Conservation (phyloP, 192 early-diverging fungal genomes). For the Coemansia sp. region DNA sequence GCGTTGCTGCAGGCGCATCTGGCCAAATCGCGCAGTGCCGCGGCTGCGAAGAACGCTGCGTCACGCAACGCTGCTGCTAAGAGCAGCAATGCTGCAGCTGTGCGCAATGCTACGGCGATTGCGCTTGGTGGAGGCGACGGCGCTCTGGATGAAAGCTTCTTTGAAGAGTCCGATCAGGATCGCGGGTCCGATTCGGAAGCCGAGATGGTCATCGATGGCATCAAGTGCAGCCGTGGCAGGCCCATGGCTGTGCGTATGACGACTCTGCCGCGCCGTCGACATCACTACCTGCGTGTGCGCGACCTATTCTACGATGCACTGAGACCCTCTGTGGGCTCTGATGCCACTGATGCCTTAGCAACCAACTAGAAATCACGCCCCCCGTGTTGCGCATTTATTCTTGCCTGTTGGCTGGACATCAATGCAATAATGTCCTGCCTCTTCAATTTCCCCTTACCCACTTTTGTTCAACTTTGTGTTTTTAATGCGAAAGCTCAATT, state of each 20-base stretch:
- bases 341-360: conserved; percentile 17
- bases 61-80: conserved; percentile 42
- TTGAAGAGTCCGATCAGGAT: conserved; percentile 71
- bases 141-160: conserved; percentile 40
- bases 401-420: not conserved
- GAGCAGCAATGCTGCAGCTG: conserved; percentile 43
- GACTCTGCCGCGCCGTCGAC: conserved; percentile 59
- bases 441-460: not conserved
- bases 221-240: conserved; percentile 60
- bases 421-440: too few species aligned
- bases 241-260: conserved; percentile 61
- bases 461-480: too few species aligned
- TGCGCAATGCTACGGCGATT: conserved; percentile 49
- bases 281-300: conserved; percentile 61
- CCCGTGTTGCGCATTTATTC: not conserved
- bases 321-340: conserved; percentile 39
- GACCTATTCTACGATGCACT: conserved; percentile 69
- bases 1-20: conserved; percentile 71
- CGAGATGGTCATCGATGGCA: conserved; percentile 61
- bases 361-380: not conserved
- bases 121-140: conserved; percentile 60
- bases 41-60: conserved; percentile 44
- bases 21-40: conserved; percentile 69
- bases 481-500: not conserved
- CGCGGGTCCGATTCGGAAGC: conserved; percentile 56